A percentile compares a stretch with the other conserved stretches of the same genome.
These are phyloP conservation scores for Mortierella sp. DNA, from an alignment of 371 early-diverging fungal genomes.

Conservation along the genomic window DNA sequence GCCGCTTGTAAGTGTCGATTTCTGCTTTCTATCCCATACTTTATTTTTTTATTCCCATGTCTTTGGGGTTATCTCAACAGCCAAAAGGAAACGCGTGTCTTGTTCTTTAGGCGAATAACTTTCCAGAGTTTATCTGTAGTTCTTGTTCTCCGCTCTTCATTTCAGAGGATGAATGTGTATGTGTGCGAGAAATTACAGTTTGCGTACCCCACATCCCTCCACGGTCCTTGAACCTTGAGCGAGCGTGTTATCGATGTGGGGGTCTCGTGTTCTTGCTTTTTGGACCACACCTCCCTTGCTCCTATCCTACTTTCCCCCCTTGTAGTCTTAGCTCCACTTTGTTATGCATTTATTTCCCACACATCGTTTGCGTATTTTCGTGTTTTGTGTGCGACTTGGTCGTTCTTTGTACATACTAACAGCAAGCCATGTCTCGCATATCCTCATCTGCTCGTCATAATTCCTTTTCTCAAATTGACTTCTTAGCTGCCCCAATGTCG, in stretches of 20 bases:
- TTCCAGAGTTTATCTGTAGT: no score
- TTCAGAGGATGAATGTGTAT: background rate
- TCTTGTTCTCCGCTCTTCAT: background rate
- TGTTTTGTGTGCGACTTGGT: background rate
- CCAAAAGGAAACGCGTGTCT: no score
- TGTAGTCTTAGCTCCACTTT: background rate
- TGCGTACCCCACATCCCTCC: conserved; percentile 15
- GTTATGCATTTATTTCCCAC: conserved; percentile 46
- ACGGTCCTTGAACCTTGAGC: conserved; percentile 1
- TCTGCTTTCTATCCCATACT: background rate
- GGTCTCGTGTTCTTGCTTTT: conserved; percentile 27
- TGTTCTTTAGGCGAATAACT: no score
- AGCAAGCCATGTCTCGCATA: background rate
- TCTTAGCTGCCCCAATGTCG: conserved; percentile 44
- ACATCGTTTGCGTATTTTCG: conserved; percentile 1
- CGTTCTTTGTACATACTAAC: background rate
- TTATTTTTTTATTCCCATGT: no score
- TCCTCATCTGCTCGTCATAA: no score
- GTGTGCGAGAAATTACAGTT: conserved; percentile 12
- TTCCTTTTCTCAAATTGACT: no score
- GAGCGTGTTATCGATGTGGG: background rate
- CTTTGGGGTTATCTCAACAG: no score
- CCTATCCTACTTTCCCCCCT: no score
- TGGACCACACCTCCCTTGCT: background rate
- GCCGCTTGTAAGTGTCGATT: conserved; percentile 45